Base-by-base conservation (phyloP, 495 filamentous ascomycete genomes). In the Hypoxylon lienhwacheense region DNA sequence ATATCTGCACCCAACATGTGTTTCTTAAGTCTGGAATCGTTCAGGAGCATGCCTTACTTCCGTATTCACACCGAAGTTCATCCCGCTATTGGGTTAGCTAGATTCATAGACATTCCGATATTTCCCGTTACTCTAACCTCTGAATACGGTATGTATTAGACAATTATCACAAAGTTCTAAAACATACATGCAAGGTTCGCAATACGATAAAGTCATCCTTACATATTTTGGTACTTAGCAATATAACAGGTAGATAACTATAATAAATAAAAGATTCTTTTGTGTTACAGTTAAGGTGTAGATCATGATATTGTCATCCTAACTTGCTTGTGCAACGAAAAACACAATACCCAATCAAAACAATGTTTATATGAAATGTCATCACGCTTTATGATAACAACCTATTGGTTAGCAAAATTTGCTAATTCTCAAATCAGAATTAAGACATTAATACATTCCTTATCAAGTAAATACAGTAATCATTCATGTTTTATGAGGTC, bases 71-170 rank as follows among this genome's bases (percentile, higher is more conserved):
- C 59, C 59, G 59, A 63, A 54, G 54, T 57, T 63, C 53, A 58
- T 53, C 59, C 59, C 59, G 54, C 39, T n/a, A 63, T 63, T 63
- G 59, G 53, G 49, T 39, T 63, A 58, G 53, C 7, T 26, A 39
- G 25, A 52, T 52, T 44, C 24, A 20, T 3, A 50, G 4, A 2
- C 7, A 20, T 58, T 42, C 59, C 59, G 59, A 63, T 24, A 50
- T 50, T 37, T 53, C 40, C 59, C 59, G 59, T 31, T 28, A 26
- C 11, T 36, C 36, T 43, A 42, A n/a, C n/a, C n/a, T n/a, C n/a
- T n/a, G 41, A 41, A 31, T 28, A 49, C 33, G 11, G 37, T 35
- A 32, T 43, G 33, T 44, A 44, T 41, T 11, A 32, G 31, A 11
- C 41, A 39, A 43, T 17, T 53, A 52, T 31, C 20, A 36, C 42